Evolutionary conservation across 2,329 filamentous ascomycete genomes (phyloP).

Genomic region (Trichoderma cornu-damae): DNA sequence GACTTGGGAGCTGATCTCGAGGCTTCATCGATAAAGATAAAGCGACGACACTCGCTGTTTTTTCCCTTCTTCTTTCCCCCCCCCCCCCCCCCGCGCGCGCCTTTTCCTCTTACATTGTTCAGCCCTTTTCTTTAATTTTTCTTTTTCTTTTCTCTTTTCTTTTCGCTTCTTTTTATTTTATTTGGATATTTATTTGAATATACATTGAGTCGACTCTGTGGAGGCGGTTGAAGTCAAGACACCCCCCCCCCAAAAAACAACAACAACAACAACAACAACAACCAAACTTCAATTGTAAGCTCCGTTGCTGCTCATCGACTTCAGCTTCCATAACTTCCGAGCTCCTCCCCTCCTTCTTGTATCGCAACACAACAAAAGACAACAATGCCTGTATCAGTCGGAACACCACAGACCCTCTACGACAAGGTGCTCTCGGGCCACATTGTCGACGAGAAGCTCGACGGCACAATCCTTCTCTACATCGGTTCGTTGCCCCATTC

Average conservation of each 20-base stretch:
- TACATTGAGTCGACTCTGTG: not conserved
- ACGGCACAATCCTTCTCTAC: slow-evolving; percentile 88
- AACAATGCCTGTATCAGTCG: slow-evolving; percentile 73
- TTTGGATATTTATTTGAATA: not conserved
- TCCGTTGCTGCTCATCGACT: slow-evolving; percentile 9
- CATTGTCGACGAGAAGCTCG: slow-evolving; percentile 89
- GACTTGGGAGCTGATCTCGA: slow-evolving; percentile 2
- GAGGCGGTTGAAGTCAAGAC: not conserved
- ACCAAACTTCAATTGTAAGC: slow-evolving; percentile 1
- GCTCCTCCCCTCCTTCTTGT: slow-evolving; percentile 15
- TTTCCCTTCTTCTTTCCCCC: no score
- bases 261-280: no score
- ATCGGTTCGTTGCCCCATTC: slow-evolving; percentile 61
- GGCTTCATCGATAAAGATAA: slow-evolving; percentile 6
- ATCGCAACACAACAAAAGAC: slow-evolving; percentile 34
- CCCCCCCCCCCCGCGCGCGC: not conserved
- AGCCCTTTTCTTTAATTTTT: no score
- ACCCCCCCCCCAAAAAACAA: no score
- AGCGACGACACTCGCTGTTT: not conserved
- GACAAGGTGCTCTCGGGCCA: slow-evolving; percentile 96
- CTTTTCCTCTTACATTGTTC: no score
- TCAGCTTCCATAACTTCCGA: slow-evolving; percentile 8
- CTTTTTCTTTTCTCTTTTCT: no score
- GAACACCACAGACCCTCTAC: slow-evolving; percentile 78
- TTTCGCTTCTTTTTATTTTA: not conserved